These are phyloP conservation scores for Xylariaceae sp. DNA, from an alignment of 2,329 filamentous ascomycete species.

Conservation along the genomic window DNA sequence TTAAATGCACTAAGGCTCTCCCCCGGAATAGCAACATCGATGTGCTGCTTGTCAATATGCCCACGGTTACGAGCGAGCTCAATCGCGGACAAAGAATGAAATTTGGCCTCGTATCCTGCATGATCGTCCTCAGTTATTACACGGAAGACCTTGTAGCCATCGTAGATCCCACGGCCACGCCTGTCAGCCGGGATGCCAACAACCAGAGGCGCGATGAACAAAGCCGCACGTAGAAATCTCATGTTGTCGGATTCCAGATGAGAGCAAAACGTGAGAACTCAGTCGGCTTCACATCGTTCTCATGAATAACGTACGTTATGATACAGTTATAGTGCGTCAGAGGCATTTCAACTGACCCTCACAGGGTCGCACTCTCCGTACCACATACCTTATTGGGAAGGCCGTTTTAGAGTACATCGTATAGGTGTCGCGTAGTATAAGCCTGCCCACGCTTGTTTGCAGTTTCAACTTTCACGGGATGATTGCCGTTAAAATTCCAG, in stretches of 20 bases:
- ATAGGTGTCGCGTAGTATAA: too few relatives aligned
- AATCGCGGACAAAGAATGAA: constrained; percentile 29
- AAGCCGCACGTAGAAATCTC: constrained; percentile 14
- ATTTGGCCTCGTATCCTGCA: constrained; percentile 26
- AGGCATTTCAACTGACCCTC: too few relatives aligned
- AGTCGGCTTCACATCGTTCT: too few relatives aligned
- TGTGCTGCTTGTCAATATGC: constrained; percentile 24
- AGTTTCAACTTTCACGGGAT: too few relatives aligned
- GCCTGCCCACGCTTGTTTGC: too few relatives aligned
- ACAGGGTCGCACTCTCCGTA: too few relatives aligned
- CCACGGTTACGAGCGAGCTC: constrained; percentile 31
- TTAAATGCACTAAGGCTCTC: constrained; percentile 32
- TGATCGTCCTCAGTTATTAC: constrained; percentile 27
- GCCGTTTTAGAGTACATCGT: too few relatives aligned
- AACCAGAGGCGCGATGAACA: constrained; percentile 14
- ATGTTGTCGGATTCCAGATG: background rate
- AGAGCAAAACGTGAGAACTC: too few relatives aligned
- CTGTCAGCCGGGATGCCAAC: constrained; percentile 21
- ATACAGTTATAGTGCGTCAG: too few relatives aligned
- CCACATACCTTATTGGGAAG: too few relatives aligned
- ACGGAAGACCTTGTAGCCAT: constrained; percentile 37
- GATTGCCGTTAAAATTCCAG: too few relatives aligned
- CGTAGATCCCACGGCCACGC: constrained; percentile 30
- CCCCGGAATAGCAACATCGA: constrained; percentile 36
- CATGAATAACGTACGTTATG: too few relatives aligned